Percentiles rank a stretch among this genome's conserved stretches.
Conservation (phyloP, 2,329 filamentous ascomycete species). For the Septoria linicola region DNA sequence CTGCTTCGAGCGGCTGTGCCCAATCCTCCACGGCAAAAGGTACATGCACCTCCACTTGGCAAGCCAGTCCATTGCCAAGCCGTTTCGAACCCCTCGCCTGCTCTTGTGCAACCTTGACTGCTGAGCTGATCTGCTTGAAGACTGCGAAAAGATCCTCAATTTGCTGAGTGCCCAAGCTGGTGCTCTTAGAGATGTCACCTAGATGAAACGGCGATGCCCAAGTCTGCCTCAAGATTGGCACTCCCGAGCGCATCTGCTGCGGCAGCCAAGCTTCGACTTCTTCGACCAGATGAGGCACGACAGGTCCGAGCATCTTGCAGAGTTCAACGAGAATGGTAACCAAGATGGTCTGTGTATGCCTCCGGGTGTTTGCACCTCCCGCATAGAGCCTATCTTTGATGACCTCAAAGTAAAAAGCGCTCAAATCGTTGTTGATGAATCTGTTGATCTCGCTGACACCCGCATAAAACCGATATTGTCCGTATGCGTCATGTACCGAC, state of each 20-base stretch:
- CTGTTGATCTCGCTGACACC: conserved; percentile 71
- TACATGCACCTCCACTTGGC: conserved; percentile 59
- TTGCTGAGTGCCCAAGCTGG: conserved; percentile 29
- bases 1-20: conserved; percentile 22
- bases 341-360: conserved; percentile 57
- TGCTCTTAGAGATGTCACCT: not conserved
- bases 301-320: conserved; percentile 73
- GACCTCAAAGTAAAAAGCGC: conserved; percentile 89
- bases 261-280: conserved; percentile 83
- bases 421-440: conserved; percentile 80
- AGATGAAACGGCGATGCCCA: conserved; percentile 29
- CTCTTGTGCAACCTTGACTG: conserved; percentile 76
- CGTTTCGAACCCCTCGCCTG: conserved; percentile 67
- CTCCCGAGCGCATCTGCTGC: conserved; percentile 28
- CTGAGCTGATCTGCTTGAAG: conserved; percentile 55
- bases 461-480: conserved; percentile 78
- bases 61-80: conserved; percentile 79
- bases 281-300: conserved; percentile 80
- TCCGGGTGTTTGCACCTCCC: conserved; percentile 64
- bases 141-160: conserved; percentile 48
- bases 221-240: conserved; percentile 31
- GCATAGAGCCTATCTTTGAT: conserved; percentile 92
- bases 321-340: conserved; percentile 68
- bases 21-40: conserved; percentile 15
- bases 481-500: conserved; percentile 64